Percentiles rank a stretch among this genome's conserved stretches.
Evolutionary conservation across 163 green algal genomes (phyloP).

Genomic region (Chloromonas sp.): DNA sequence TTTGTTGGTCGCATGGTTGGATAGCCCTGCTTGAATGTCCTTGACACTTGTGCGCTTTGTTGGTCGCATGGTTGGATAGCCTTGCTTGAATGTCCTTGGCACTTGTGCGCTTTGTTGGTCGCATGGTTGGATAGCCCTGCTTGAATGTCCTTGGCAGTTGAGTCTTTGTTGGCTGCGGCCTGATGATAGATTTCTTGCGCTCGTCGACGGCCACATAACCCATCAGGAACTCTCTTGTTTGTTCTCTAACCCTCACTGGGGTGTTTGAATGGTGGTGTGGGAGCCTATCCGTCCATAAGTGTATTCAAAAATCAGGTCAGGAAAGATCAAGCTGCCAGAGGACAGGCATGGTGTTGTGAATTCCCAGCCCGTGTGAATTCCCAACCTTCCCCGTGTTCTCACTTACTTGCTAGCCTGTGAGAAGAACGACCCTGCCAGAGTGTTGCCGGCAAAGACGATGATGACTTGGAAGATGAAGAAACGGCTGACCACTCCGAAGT

Average conservation of each 20-base stretch:
- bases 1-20: background rate
- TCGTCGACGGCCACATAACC: too few relatives aligned
- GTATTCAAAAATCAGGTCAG: too few relatives aligned
- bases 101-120: background rate
- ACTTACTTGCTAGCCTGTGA: constrained; percentile 32
- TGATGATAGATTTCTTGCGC: too few relatives aligned
- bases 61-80: background rate
- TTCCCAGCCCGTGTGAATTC: background rate
- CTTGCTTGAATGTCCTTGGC: background rate
- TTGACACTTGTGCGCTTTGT: background rate
- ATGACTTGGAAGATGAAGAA: constrained; percentile 79
- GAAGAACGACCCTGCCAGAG: constrained; percentile 50
- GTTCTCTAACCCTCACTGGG: too few relatives aligned
- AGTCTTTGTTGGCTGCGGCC: too few relatives aligned
- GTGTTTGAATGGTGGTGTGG: too few relatives aligned
- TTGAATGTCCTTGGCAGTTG: background rate
- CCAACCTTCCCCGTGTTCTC: background rate
- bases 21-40: background rate
- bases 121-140: background rate
- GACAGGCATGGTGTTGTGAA: too few relatives aligned
- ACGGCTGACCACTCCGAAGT: constrained; percentile 58
- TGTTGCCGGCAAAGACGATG: constrained; percentile 43
- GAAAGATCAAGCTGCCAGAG: too few relatives aligned
- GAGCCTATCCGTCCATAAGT: too few relatives aligned
- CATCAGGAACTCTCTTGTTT: too few relatives aligned